These are phyloP conservation scores for Westerdykella ornata DNA, from an alignment of 2,329 filamentous ascomycete genomes.

Conservation along the genomic window DNA sequence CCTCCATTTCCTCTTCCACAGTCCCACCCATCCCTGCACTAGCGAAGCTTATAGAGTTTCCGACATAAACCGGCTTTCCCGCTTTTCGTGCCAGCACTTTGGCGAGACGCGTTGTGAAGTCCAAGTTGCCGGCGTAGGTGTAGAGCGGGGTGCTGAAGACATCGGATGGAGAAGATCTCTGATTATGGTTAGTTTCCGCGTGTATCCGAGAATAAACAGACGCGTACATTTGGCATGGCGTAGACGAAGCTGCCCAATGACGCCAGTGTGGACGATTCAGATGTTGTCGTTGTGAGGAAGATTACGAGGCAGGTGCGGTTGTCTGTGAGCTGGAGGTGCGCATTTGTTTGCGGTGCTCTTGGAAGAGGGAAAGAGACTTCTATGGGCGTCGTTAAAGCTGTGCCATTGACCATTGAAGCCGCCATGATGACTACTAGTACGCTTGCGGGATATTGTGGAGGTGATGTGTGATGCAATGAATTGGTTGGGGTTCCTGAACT, in stretches of 20 bases:
- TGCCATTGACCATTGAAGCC: not conserved
- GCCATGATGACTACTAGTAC: not conserved
- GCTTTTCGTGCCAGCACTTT: slow-evolving; percentile 72
- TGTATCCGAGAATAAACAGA: slow-evolving; percentile 1
- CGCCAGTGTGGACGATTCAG: slow-evolving; percentile 35
- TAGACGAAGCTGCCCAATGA: slow-evolving; percentile 86
- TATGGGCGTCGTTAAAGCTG: slow-evolving; percentile 35
- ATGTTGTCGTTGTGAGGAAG: slow-evolving; percentile 49
- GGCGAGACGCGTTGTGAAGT: slow-evolving; percentile 80
- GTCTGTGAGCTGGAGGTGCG: slow-evolving; percentile 54
- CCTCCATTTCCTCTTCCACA: slow-evolving; percentile 91
- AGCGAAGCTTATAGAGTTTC: slow-evolving; percentile 75
- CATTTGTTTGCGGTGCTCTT: slow-evolving; percentile 49
- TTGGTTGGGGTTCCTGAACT: too few species aligned
- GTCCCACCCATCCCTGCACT: slow-evolving; percentile 68
- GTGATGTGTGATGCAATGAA: not conserved
- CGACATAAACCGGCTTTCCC: slow-evolving; percentile 75
- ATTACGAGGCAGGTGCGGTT: slow-evolving; percentile 49
- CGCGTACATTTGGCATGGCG: slow-evolving; percentile 78
- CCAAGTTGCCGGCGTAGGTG: slow-evolving; percentile 65
- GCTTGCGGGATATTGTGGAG: too few species aligned
- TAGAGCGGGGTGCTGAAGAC: slow-evolving; percentile 75
- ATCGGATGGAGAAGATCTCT: slow-evolving; percentile 45
- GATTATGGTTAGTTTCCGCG: slow-evolving; percentile 43
- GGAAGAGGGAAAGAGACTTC: slow-evolving; percentile 55